Evolutionary conservation across 1,284 basidiomycete species (phyloP), one percentile per base, ranked within the genome.

Genomic region (Ganoderma sinense): DNA sequence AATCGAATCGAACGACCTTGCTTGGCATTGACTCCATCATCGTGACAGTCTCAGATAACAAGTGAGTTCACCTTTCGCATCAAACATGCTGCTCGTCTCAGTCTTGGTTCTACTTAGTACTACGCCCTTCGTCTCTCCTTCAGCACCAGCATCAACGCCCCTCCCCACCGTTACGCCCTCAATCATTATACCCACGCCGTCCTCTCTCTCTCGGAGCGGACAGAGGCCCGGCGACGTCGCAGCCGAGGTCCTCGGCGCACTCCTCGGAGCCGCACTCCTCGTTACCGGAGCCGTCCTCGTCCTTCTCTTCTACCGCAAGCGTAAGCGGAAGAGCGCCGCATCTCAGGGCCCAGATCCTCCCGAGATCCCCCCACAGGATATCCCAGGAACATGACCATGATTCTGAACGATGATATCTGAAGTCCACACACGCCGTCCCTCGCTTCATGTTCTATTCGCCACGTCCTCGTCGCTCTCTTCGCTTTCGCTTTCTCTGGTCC

Each of bases 11-110:
- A n/a, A 41, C 71, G 16, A 75, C 77, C 18, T 67, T 71, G 20
- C 68, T 80, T 23, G 78, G 77, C 48, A 76, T 80, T 55, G 76
- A 77, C 66, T 74, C 75, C 2, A 73, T 80, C 66, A 71, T 68
- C 23, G 69, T 77, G 33, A 69, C 73, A 18, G 69, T 74, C 45
- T 73, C 76, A 6, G 69, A 69, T 51, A 73, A 77, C 65, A 74
- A 74, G 76, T 77, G 48, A 62, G 74, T 63, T 8, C 20, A 23
- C 2, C 20, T 31, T 16, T 26, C 26, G 1, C 23, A 26, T 14
- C 20, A n/a, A 39, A 3, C 5, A 4, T 41, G 2, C 39, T 20
- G 13, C 39, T 5, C n/a, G n/a, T 23, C 20, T 2, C 31, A 3
- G 58, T 41, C 55, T 31, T 39, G 14, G 45, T 20, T 31, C 14